A percentile compares a stretch with the other conserved stretches of the same genome.
Conservation (phyloP, 2,329 filamentous ascomycete species). For the Clarireedia paspali region DNA sequence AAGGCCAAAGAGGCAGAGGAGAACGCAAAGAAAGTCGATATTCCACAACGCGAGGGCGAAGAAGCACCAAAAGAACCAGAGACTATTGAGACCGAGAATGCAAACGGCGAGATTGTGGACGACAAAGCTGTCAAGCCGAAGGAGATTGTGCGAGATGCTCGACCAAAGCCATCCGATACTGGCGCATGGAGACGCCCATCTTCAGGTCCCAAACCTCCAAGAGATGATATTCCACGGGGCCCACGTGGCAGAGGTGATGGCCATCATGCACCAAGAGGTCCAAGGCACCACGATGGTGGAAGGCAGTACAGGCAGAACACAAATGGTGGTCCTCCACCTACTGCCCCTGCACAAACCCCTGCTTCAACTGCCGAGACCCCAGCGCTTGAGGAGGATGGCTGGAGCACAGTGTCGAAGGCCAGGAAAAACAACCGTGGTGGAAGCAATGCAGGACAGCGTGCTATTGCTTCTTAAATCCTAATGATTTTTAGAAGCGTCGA, state of each 20-base stretch:
- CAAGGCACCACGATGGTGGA: slow-evolving; percentile 23
- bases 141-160: slow-evolving; percentile 39
- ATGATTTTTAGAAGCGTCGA: slow-evolving; percentile 4
- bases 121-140: slow-evolving; percentile 41
- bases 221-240: slow-evolving; percentile 34
- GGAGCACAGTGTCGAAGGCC: slow-evolving; percentile 48
- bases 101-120: slow-evolving; percentile 35
- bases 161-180: slow-evolving; percentile 49
- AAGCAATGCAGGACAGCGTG: slow-evolving; percentile 22
- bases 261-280: slow-evolving; percentile 17
- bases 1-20: slow-evolving; percentile 32
- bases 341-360: slow-evolving; percentile 33
- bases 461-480: slow-evolving; percentile 26
- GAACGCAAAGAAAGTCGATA: slow-evolving; percentile 29
- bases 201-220: slow-evolving; percentile 33
- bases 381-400: slow-evolving; percentile 51
- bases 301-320: slow-evolving; percentile 20
- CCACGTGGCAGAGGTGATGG: slow-evolving; percentile 36
- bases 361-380: slow-evolving; percentile 31
- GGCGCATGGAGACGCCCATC: slow-evolving; percentile 53
- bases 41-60: slow-evolving; percentile 25
- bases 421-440: slow-evolving; percentile 31
- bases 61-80: slow-evolving; percentile 28
- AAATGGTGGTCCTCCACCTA: slow-evolving; percentile 39
- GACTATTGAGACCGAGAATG: slow-evolving; percentile 28